Evolutionary conservation across 1,139 yeast species (phyloP).

Genomic region (Yamadazyma mexicana): DNA sequence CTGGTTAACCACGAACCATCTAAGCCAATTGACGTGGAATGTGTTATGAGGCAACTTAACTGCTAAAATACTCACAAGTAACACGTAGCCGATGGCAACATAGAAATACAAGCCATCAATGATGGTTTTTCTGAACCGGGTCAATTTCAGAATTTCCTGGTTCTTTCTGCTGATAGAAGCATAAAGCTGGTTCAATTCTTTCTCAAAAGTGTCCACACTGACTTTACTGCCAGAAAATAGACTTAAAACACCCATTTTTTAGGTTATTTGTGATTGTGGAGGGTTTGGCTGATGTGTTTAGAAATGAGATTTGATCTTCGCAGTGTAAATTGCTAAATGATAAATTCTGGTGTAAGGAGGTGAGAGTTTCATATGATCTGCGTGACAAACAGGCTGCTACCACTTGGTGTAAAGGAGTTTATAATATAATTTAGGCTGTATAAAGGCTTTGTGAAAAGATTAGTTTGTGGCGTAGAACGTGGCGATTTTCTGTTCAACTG

Average conservation of each 20-base stretch:
- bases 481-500: slow-evolving; percentile 7
- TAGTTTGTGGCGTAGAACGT: slow-evolving; percentile 3
- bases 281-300: neutral
- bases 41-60: slow-evolving; percentile 21
- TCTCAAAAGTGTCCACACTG: slow-evolving; percentile 53
- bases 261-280: neutral
- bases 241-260: slow-evolving; percentile 18
- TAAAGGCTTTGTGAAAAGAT: neutral
- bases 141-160: slow-evolving; percentile 20
- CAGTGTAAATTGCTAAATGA: neutral
- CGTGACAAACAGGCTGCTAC: too few relatives aligned
- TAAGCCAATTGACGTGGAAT: slow-evolving; percentile 20
- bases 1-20: slow-evolving; percentile 27
- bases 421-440: too few relatives aligned
- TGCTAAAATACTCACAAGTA: slow-evolving; percentile 27
- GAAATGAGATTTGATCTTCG: neutral
- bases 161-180: slow-evolving; percentile 26
- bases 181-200: slow-evolving; percentile 46
- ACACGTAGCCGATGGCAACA: slow-evolving; percentile 31
- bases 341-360: neutral
- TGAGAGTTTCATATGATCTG: too few relatives aligned
- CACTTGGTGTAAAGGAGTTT: too few relatives aligned
- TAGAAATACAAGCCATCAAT: slow-evolving; percentile 22
- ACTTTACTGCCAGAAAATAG: slow-evolving; percentile 39
- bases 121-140: slow-evolving; percentile 12